Evolutionary conservation across 768 basidiomycete genomes (phyloP).

Genomic region (Russula abietina): DNA sequence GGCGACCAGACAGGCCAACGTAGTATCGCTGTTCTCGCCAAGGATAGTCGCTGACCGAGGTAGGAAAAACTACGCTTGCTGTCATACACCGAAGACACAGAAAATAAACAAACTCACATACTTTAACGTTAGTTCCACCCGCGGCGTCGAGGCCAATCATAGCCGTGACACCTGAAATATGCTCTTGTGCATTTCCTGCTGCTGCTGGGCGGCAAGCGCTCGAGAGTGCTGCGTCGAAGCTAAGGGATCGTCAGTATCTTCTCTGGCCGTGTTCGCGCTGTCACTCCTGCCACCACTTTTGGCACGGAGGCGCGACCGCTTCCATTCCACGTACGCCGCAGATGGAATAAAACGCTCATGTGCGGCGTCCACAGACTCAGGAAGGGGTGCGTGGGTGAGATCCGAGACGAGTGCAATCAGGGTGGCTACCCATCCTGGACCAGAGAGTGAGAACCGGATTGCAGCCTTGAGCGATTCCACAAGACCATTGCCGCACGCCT

Average conservation of each 20-base stretch:
- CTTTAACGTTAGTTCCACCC: no score
- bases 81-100: no score
- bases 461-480: no score
- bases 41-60: no score
- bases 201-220: constrained; percentile 63
- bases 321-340: constrained; percentile 55
- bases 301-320: constrained; percentile 32
- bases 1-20: no score
- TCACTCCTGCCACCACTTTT: constrained; percentile 26
- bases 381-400: constrained; percentile 68
- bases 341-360: constrained; percentile 58
- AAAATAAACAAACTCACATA: no score
- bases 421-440: no score
- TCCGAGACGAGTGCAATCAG: constrained; percentile 82
- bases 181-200: constrained; percentile 65
- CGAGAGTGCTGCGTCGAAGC: constrained; percentile 49
- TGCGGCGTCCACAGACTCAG: constrained; percentile 50
- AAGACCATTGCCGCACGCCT: no score
- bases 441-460: no score
- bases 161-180: constrained; percentile 61
- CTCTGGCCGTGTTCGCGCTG: neutral
- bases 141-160: no score
- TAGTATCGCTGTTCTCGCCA: no score
- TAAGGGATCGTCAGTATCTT: constrained; percentile 5
- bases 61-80: no score